A percentile compares a stretch with the other conserved stretches of the same genome.
Evolutionary conservation across 225 moss, liverwort and hornwort genomes (phyloP).

Genomic region (Climacium dendroides): DNA sequence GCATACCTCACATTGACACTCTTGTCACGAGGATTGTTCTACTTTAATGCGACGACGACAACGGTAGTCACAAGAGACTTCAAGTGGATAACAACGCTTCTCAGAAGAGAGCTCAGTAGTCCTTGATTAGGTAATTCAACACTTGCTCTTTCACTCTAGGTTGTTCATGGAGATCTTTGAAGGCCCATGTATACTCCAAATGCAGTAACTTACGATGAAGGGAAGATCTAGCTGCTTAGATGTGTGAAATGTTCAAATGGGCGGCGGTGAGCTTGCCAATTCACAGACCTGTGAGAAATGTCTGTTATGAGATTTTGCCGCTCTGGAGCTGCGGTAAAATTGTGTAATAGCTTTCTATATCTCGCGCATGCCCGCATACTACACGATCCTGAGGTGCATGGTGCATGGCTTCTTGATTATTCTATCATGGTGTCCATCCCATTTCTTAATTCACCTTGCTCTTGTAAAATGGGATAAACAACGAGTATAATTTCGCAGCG

Average conservation of each 20-base stretch:
- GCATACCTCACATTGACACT: background rate
- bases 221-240: background rate
- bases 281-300: background rate
- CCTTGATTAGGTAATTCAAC: background rate
- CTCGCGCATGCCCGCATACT: background rate
- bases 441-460: too few relatives aligned
- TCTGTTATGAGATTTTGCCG: background rate
- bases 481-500: background rate
- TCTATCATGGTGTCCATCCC: background rate
- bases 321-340: background rate
- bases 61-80: background rate
- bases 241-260: background rate
- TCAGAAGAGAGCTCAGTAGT: background rate
- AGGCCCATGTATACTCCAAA: background rate
- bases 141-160: background rate
- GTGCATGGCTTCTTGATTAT: background rate
- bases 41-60: background rate
- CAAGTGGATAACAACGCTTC: background rate
- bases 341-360: background rate
- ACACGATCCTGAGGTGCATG: background rate
- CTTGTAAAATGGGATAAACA: background rate
- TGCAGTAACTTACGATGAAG: background rate
- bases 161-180: background rate
- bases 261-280: background rate
- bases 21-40: background rate